Evolutionary conservation across 2,329 filamentous ascomycete genomes (phyloP), one percentile per base, ranked within the genome.

Genomic region (Scedosporium minutisporum): DNA sequence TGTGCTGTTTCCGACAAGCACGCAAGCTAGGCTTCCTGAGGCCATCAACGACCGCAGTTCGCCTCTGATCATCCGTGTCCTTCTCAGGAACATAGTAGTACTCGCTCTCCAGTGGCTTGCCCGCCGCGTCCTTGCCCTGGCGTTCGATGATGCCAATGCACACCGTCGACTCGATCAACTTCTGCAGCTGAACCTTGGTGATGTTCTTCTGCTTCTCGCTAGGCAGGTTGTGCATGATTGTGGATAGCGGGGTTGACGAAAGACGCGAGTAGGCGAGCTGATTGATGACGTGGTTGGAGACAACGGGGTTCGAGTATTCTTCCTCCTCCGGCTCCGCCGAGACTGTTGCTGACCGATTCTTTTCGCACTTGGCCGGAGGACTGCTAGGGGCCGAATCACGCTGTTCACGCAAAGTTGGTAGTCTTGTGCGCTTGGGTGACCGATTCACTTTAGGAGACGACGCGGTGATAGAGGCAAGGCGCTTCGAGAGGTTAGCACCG

Each of bases 71-170:
- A 71, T 97, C 92, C 2, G 82, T 79, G 71, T 99, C 95, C 70
- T 86, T 82, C 73, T 97, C 93, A 0, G 93, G 90, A 6, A 97
- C 81, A 71, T 99, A 99, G 76, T 97, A 97, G 74, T 96, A 97
- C 74, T 99, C 93, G 78, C 90, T 96, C 80, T 99, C 93, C 1
- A 99, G 83, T 6, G 88, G 78, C 77, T 97, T 95, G 67, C 95
- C 95, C 0, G 95, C 93, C 4, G 95, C 95, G 72, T 99, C 95
- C 75, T 97, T 99, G 71, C 95, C 95, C 73, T 93, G 88, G 46
- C 95, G 88, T 60, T 83, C 82, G 69, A 99, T 96, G 73, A 95
- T 88, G 57, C 95, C 95, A 66, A 97, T 87, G 71, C 91, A 96
- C 7, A 83, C 75, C 5, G 90, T 89, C 25, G 80, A 78, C 71